Conservation (phyloP, 1,284 basidiomycete species). For the Stereum hirsutum region DNA sequence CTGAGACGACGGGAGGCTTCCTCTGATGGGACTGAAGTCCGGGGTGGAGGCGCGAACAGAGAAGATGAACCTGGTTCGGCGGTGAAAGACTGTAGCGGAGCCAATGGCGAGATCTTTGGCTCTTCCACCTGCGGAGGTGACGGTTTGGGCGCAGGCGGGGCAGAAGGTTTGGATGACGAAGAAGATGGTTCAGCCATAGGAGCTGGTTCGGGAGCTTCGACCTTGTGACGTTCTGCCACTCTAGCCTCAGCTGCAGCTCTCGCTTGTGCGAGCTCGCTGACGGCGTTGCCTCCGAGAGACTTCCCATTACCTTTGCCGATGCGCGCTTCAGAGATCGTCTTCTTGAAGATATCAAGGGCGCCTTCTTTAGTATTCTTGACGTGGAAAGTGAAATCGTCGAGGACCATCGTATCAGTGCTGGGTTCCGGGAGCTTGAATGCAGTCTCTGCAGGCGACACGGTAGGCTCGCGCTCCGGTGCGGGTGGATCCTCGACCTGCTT, state of each 20-base stretch:
- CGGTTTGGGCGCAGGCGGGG: not conserved
- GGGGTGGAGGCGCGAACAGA: not conserved
- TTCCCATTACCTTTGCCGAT: conserved; percentile 52
- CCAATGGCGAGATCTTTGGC: too few relatives aligned
- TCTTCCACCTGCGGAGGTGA: too few relatives aligned
- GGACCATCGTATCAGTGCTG: too few relatives aligned
- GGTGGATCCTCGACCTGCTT: too few relatives aligned
- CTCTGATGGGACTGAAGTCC: conserved; percentile 1
- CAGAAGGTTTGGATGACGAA: not conserved
- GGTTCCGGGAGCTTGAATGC: too few relatives aligned
- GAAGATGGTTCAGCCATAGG: not conserved
- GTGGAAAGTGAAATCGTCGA: not conserved
- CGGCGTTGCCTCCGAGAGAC: conserved; percentile 51
- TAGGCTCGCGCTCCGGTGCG: too few relatives aligned
- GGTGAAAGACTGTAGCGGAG: too few relatives aligned
- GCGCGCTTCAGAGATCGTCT: conserved; percentile 58
- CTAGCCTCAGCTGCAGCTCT: conserved; percentile 62
- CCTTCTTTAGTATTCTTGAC: conserved; percentile 16
- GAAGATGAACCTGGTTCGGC: not conserved
- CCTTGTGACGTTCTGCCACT: conserved; percentile 51
- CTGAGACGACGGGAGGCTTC: conserved; percentile 35
- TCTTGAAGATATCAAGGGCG: conserved; percentile 55
- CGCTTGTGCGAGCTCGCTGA: conserved; percentile 58
- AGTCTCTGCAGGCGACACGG: too few relatives aligned
- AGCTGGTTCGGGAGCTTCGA: conserved; percentile 25